Percentiles rank a stretch among this genome's conserved stretches.
These are phyloP conservation scores for Capsicum rhomboideum DNA, from an alignment of 257 asterid genomes.

Conservation along the genomic window DNA sequence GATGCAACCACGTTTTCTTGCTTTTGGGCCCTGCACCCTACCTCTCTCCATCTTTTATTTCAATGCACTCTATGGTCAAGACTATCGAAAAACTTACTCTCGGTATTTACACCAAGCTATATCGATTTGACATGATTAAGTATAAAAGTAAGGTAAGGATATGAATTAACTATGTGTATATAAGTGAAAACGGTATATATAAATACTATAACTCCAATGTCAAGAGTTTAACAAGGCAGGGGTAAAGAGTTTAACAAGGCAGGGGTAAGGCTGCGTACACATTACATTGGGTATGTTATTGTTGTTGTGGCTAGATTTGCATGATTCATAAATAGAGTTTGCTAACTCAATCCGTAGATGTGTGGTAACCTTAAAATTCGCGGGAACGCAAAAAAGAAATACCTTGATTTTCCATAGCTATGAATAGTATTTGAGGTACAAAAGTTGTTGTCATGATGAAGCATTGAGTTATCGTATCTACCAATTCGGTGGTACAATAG, in stretches of 20 bases:
- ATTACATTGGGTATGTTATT: too few relatives aligned
- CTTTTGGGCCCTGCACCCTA: background rate
- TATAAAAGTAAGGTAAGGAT: background rate
- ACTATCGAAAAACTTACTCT: background rate
- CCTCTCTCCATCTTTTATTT: background rate
- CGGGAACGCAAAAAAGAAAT: background rate
- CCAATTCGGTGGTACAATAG: slow-evolving; percentile 17
- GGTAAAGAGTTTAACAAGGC: too few relatives aligned
- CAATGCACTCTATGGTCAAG: background rate
- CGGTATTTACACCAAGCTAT: background rate
- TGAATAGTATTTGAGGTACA: background rate
- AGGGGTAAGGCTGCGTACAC: too few relatives aligned
- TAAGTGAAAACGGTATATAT: too few relatives aligned
- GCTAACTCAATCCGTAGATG: background rate
- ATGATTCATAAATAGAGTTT: background rate
- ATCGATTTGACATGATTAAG: background rate
- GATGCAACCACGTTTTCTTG: slow-evolving; percentile 6
- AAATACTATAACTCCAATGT: too few relatives aligned
- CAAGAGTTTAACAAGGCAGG: too few relatives aligned
- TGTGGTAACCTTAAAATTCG: background rate
- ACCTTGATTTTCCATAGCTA: background rate
- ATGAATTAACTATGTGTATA: too few relatives aligned
- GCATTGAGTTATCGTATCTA: slow-evolving; percentile 13
- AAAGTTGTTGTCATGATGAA: slow-evolving; percentile 7
- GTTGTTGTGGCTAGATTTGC: background rate